These are phyloP conservation scores for Metschnikowia bowlesiae DNA, from an alignment of 805 yeast species.

Conservation along the genomic window DNA sequence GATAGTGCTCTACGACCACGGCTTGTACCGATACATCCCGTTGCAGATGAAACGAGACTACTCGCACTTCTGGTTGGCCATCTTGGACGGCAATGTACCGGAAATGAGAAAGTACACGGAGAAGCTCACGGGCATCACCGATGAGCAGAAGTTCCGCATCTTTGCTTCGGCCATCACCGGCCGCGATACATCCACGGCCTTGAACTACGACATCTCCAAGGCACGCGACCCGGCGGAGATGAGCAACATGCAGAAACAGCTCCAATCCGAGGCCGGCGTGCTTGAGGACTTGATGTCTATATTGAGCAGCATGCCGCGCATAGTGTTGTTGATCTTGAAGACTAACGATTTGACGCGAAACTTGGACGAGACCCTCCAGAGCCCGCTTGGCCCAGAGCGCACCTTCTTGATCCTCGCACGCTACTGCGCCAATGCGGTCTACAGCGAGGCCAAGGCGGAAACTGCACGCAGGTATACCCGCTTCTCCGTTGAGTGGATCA, in stretches of 20 bases:
- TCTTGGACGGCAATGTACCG: conserved; percentile 64
- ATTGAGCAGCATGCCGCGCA: conserved; percentile 73
- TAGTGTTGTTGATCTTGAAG: conserved; percentile 80
- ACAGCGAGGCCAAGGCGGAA: conserved; percentile 55
- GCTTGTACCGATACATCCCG: conserved; percentile 82
- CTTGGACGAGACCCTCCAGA: conserved; percentile 75
- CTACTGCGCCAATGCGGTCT: conserved; percentile 81
- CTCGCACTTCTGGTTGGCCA: conserved; percentile 88
- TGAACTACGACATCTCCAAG: conserved; percentile 54
- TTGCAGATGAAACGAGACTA: conserved; percentile 72
- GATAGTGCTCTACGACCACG: conserved; percentile 90
- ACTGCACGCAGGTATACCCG: conserved; percentile 17
- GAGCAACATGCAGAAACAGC: conserved; percentile 56
- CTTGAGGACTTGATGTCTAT: conserved; percentile 75
- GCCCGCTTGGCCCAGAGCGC: conserved; percentile 82
- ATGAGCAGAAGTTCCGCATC: conserved; percentile 68
- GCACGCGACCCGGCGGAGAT: conserved; percentile 61
- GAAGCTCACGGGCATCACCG: conserved; percentile 71
- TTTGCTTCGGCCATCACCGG: conserved; percentile 96
- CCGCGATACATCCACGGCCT: conserved; percentile 74
- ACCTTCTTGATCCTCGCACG: conserved; percentile 85
- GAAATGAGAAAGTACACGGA: conserved; percentile 72
- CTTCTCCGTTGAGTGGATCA: conserved; percentile 20
- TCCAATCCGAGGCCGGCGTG: conserved; percentile 56
- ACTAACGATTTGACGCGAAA: conserved; percentile 92